Evolutionary conservation across 1,139 yeast genomes (phyloP), one percentile per base, ranked within the genome.

Genomic region (Hyphopichia fennica): DNA sequence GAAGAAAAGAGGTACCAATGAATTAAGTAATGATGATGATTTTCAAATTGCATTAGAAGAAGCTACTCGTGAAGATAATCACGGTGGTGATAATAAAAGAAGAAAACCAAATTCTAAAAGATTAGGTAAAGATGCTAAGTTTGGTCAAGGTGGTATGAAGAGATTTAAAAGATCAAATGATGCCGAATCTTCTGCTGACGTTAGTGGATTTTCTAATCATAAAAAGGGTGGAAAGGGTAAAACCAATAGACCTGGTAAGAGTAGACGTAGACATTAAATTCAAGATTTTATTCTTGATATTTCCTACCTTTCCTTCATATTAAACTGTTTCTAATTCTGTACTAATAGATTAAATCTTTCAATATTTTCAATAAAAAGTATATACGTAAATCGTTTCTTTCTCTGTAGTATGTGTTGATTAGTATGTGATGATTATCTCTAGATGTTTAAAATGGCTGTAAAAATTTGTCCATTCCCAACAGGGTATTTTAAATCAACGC

Each of bases 31-130:
- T 50, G 82, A 78, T 51, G 82, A 81, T 53, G 84, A 73, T 43
- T 75, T 80, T 58, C 75, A 78, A 50, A 75, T 93, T 56, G 97
- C 96, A 34, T 79, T 93, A 50, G 98, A 91, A 67, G 98, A 91
- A 64, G 91, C 91, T 37, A 78, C 87, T n/a, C 63, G 63, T 41
- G 77, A 70, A 45, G 65, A 67, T 45, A 68, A 66, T 42, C 58
- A 66, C 35, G 62, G 62, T 35, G 62, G 61, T 30, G 72, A 54
- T 38, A 60, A 60, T 49, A 74, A 72, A 61, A 66, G 75, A 63
- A 63, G 67, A 37, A 80, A 77, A 62, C 81, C 85, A 42, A 84
- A 82, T 57, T 69, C 79, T 19, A 86, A 85, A 66, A 62, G 78
- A 56, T 47, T 69, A 56, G 90, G 86, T 42, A 87, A 87, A 72